Conservation (phyloP, 208 protist species). For the Spironucleus salmonicida region DNA sequence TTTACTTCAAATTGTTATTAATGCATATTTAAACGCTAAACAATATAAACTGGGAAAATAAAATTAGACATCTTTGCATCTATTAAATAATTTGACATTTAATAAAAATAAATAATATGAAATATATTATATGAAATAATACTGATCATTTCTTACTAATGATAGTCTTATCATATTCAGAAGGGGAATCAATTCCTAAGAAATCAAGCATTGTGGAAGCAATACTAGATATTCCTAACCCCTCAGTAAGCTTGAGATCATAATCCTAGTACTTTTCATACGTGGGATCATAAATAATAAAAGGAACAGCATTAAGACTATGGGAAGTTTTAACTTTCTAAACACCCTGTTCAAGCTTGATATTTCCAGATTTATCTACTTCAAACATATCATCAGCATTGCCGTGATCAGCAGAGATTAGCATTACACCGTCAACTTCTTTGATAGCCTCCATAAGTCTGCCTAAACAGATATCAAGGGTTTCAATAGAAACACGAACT, state of each 20-base stretch:
- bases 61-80: too few relatives aligned
- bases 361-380: conserved; percentile 64
- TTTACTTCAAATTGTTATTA: too few relatives aligned
- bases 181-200: conserved; percentile 65
- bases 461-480: conserved; percentile 61
- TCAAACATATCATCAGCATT: conserved; percentile 78
- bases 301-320: conserved; percentile 67
- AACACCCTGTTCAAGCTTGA: conserved; percentile 56
- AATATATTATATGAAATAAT: too few relatives aligned
- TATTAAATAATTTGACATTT: too few relatives aligned
- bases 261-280: conserved; percentile 60
- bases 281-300: conserved; percentile 63
- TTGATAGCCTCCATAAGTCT: conserved; percentile 62
- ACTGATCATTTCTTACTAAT: too few relatives aligned
- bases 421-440: conserved; percentile 58
- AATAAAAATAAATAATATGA: too few relatives aligned
- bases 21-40: too few relatives aligned
- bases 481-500: conserved; percentile 58
- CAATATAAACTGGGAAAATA: too few relatives aligned
- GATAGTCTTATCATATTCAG: conserved; percentile 53
- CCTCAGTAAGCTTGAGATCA: conserved; percentile 58
- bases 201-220: conserved; percentile 75
- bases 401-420: conserved; percentile 76
- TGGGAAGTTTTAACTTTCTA: conserved; percentile 67
- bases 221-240: conserved; percentile 66